These are phyloP conservation scores for Exidia glandulosa DNA, from an alignment of 768 basidiomycete species.

Conservation along the genomic window DNA sequence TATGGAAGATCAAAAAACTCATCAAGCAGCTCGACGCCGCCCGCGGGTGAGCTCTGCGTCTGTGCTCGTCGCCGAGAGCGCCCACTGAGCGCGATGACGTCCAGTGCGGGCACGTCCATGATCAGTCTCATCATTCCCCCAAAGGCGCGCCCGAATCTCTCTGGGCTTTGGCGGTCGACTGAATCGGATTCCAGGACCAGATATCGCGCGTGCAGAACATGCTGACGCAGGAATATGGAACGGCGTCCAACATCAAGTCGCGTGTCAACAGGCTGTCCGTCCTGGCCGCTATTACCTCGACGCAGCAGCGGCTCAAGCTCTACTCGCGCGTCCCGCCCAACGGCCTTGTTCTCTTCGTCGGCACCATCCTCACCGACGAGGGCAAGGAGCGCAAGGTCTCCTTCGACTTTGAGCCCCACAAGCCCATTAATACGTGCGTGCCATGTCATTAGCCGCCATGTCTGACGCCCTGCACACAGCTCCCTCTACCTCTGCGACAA, in stretches of 20 bases:
- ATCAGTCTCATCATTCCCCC: conserved; percentile 96
- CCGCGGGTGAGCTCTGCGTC: conserved; percentile 50
- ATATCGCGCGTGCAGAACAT: conserved; percentile 89
- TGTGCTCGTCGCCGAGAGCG: conserved; percentile 7
- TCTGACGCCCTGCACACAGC: conserved; percentile 27
- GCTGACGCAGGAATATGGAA: conserved; percentile 97
- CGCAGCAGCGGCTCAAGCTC: conserved; percentile 92
- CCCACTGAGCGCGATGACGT: background rate
- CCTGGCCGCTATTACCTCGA: conserved; percentile 94
- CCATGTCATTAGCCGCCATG: background rate
- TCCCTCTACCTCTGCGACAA: conserved; percentile 99
- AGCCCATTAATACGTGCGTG: conserved; percentile 93
- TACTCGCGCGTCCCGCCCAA: conserved; percentile 96
- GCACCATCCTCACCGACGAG: conserved; percentile 95
- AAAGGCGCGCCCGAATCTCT: conserved; percentile 41
- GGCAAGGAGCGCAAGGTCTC: conserved; percentile 99
- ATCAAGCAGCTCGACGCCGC: conserved; percentile 95
- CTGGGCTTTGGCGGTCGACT: background rate
- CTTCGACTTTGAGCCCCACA: conserved; percentile 97
- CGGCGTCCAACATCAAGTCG: conserved; percentile 99
- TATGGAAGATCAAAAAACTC: conserved; percentile 99
- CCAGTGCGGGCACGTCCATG: conserved; percentile 93
- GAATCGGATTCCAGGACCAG: conserved; percentile 50
- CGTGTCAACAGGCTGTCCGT: conserved; percentile 97
- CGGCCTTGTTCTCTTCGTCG: conserved; percentile 94